Evolutionary conservation across 352 stramenopile genomes (phyloP).

Genomic region (Phytophthora vignae): DNA sequence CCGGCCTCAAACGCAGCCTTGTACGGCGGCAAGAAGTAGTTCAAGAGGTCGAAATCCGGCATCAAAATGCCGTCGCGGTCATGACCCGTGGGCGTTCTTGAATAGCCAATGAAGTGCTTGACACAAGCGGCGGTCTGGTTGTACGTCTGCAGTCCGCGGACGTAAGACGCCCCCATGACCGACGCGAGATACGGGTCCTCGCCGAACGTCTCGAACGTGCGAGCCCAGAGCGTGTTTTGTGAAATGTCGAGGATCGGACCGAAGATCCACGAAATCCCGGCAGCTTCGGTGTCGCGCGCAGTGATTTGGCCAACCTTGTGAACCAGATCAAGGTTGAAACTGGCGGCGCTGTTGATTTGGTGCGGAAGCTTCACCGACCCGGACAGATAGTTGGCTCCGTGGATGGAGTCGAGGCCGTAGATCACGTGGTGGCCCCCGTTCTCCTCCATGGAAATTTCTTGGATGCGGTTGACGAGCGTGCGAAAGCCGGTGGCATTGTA

Average conservation of each 20-base stretch:
- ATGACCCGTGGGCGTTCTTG: no score
- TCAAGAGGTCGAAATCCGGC: no score
- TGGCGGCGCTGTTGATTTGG: constrained; percentile 87
- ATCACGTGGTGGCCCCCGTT: constrained; percentile 51
- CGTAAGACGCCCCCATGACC: no score
- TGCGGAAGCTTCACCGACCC: constrained; percentile 84
- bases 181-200: no score
- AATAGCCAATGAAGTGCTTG: no score
- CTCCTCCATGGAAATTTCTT: constrained; percentile 65
- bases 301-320: constrained; percentile 67
- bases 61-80: no score
- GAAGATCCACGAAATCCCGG: constrained; percentile 90
- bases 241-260: constrained; percentile 83
- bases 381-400: constrained; percentile 88
- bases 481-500: constrained; percentile 78
- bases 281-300: constrained; percentile 82
- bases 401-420: constrained; percentile 90
- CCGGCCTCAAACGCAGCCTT: constrained; percentile 58
- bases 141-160: no score
- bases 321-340: constrained; percentile 84
- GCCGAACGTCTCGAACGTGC: no score
- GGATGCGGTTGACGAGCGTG: constrained; percentile 68
- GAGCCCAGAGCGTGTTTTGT: constrained; percentile 85
- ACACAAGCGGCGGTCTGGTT: no score
- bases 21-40: no score